A percentile compares a stretch with the other conserved stretches of the same genome.
Evolutionary conservation across 2,329 filamentous ascomycete genomes (phyloP).

Genomic region (Hypoxylon sp.): DNA sequence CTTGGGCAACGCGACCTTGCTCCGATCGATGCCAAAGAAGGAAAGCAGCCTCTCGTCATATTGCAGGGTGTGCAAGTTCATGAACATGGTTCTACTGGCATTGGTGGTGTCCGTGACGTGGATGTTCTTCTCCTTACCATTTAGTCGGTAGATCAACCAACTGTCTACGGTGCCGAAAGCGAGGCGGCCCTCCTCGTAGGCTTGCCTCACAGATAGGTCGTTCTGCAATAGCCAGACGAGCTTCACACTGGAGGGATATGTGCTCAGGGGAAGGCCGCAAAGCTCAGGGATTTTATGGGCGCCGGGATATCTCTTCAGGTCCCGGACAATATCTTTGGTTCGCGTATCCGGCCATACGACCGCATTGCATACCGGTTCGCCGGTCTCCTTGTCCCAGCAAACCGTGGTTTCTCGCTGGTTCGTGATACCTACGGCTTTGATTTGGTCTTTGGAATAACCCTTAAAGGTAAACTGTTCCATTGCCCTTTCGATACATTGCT

Average conservation of each 20-base stretch:
- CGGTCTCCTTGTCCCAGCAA: slow-evolving; percentile 86
- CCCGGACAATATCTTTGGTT: slow-evolving; percentile 79
- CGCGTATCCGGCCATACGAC: slow-evolving; percentile 94
- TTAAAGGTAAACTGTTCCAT: slow-evolving; percentile 78
- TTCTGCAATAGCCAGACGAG: slow-evolving; percentile 86
- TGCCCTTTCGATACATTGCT: slow-evolving; percentile 84
- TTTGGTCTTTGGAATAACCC: slow-evolving; percentile 76
- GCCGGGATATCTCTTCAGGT: slow-evolving; percentile 77
- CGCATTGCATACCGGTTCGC: slow-evolving; percentile 85
- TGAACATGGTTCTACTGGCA: slow-evolving; percentile 93
- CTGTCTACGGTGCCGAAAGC: slow-evolving; percentile 91
- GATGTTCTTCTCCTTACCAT: slow-evolving; percentile 75
- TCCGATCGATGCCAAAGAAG: slow-evolving; percentile 81
- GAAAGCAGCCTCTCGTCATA: slow-evolving; percentile 83
- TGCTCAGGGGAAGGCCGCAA: slow-evolving; percentile 87
- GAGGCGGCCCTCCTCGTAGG: slow-evolving; percentile 82
- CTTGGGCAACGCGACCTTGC: slow-evolving; percentile 82
- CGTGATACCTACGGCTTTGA: slow-evolving; percentile 86
- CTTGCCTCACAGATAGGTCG: slow-evolving; percentile 76
- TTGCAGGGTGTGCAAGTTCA: slow-evolving; percentile 84
- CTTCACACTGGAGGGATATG: slow-evolving; percentile 90
- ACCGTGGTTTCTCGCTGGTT: slow-evolving; percentile 92
- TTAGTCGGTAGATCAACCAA: slow-evolving; percentile 89
- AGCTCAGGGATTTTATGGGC: slow-evolving; percentile 78
- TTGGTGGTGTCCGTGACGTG: slow-evolving; percentile 91